Conservation (phyloP, 2,329 filamentous ascomycete species). For the Alternaria sp. region DNA sequence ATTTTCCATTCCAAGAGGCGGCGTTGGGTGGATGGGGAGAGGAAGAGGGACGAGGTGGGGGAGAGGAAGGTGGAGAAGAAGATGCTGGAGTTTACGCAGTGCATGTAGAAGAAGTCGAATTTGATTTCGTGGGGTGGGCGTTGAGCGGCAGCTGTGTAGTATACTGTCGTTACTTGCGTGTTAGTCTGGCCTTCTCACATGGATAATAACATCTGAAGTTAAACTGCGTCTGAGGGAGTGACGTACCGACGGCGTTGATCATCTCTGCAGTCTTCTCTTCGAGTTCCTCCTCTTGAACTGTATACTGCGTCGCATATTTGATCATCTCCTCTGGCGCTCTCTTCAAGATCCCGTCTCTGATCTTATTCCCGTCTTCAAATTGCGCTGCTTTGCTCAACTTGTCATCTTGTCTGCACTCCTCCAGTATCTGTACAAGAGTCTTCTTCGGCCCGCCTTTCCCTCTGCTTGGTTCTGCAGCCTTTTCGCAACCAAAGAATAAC, state of each 20-base stretch:
- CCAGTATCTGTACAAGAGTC: conserved; percentile 67
- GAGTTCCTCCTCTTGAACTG: conserved; percentile 63
- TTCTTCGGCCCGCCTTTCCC: conserved; percentile 30
- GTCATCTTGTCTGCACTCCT: conserved; percentile 64
- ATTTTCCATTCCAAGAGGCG: conserved; percentile 85
- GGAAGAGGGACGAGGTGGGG: conserved; percentile 69
- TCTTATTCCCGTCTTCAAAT: conserved; percentile 67
- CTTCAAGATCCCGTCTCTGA: conserved; percentile 72
- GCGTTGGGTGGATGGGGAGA: conserved; percentile 67
- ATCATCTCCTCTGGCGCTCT: conserved; percentile 71
- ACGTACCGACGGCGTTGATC: conserved; percentile 68
- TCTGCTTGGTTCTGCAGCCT: conserved; percentile 50
- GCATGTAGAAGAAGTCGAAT: conserved; percentile 85
- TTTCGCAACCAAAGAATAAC: conserved; percentile 65
- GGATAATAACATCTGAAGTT: no score
- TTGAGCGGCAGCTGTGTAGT: conserved; percentile 69
- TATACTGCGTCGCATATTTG: conserved; percentile 64
- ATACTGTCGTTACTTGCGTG: conserved; percentile 48
- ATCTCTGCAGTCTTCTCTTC: conserved; percentile 69
- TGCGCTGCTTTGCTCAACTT: conserved; percentile 64
- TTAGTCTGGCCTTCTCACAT: background rate
- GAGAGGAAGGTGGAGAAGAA: conserved; percentile 72
- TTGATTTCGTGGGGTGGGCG: conserved; percentile 64
- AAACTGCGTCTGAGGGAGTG: no score
- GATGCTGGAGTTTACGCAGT: conserved; percentile 79